Evolutionary conservation across 768 basidiomycete species (phyloP), one percentile per base, ranked within the genome.

Genomic region (Heimioporus sp.): DNA sequence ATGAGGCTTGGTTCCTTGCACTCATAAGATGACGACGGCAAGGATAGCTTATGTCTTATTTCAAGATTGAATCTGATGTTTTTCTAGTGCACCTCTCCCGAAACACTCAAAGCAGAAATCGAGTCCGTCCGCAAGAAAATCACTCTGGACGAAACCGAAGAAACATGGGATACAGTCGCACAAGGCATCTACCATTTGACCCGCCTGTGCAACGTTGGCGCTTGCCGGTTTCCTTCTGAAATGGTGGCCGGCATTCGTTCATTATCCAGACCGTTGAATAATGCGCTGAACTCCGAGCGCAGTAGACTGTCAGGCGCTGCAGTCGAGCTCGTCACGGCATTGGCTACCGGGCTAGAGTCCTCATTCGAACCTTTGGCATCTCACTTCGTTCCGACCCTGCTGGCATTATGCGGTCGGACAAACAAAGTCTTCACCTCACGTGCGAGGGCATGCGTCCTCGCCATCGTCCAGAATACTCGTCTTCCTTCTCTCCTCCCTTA

Each of bases 391-490:
- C 91, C 90, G 0, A 70, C 82, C 8, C 72, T 94, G 17, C 72
- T 94, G 12, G 69, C 72, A 2, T 70, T 91, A 20, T 90, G 87
- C 56, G 75, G 81, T 16, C 81, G 89, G 19, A 78, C 90, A 17
- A 92, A 87, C 76, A 93, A 91, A 67, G 81, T 93, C 43, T 81
- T 88, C 60, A 70, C 83, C 58, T 78, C 75, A 39, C 85, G 90
- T 31, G 85, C 87, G 2, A 80, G 76, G 53, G 64, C 75, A 1
- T 83, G 81, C 58, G 78, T 92, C 39, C 64, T 78, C 38, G 62
- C 75, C 20, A 78, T 91, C 52, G 76, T 92, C 40, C 82, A 87
- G 57, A 66, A 76, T 42, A 86, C 88, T 0, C 88, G 87, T 54
- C 76, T 85, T 10, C 80, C 87, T 1, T 66, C 77, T 11, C 76